Evolutionary conservation across 2,329 filamentous ascomycete genomes (phyloP).

Genomic region (Pyrenophora seminiperda): DNA sequence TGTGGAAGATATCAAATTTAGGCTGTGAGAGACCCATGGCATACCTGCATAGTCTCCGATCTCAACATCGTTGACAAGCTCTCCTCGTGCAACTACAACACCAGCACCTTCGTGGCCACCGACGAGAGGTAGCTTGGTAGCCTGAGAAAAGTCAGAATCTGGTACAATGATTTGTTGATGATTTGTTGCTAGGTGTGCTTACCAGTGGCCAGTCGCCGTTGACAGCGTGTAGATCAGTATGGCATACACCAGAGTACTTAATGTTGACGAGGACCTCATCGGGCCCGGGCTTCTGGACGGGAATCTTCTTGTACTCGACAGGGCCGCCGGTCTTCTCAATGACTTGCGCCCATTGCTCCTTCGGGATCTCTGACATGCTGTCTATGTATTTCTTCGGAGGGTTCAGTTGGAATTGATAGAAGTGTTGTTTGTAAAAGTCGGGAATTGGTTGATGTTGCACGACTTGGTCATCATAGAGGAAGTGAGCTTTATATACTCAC

Average conservation of each 20-base stretch:
- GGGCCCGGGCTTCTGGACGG: conserved; percentile 77
- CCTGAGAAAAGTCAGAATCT: conserved; percentile 31
- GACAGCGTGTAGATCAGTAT: conserved; percentile 82
- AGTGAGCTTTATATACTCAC: conserved; percentile 28
- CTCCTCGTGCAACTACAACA: conserved; percentile 78
- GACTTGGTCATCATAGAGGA: conserved; percentile 1
- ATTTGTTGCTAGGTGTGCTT: conserved; percentile 3
- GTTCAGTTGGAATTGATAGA: not conserved
- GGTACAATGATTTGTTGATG: not conserved
- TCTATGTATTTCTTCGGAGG: conserved; percentile 1
- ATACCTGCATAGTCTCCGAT: conserved; percentile 77
- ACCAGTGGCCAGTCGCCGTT: conserved; percentile 86
- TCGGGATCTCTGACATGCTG: conserved; percentile 67
- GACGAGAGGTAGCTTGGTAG: conserved; percentile 81
- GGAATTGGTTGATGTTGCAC: conserved; percentile 15
- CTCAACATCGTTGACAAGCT: conserved; percentile 73
- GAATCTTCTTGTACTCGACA: conserved; percentile 77
- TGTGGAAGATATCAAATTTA: no score
- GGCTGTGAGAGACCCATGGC: not conserved
- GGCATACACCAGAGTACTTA: conserved; percentile 89
- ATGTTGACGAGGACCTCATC: conserved; percentile 93
- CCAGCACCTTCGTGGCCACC: conserved; percentile 82
- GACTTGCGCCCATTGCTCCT: conserved; percentile 89
- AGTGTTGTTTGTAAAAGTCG: conserved; percentile 12
- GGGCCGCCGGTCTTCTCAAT: conserved; percentile 78